Evolutionary conservation across 2,329 filamentous ascomycete species (phyloP).

Genomic region (Cryphonectria carpinicola): DNA sequence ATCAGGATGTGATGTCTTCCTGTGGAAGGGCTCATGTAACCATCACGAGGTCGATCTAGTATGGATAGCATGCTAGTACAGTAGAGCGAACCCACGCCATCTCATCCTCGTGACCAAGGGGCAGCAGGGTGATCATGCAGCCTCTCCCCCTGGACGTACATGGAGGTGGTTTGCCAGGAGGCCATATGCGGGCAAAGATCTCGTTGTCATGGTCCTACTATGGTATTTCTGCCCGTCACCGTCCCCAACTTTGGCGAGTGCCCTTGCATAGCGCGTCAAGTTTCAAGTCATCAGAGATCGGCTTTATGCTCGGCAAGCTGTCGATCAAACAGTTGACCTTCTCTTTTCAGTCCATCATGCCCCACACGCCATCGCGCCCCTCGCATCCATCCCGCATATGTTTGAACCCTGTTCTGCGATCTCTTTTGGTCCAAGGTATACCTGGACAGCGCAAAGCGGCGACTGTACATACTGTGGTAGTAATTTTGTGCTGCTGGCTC

Average conservation of each 20-base stretch:
- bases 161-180: background rate
- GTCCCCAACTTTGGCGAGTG: background rate
- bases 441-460: background rate
- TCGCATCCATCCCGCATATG: constrained; percentile 1
- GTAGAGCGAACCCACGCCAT: background rate
- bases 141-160: background rate
- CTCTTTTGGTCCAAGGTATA: constrained; percentile 1
- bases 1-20: background rate
- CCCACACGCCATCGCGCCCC: constrained; percentile 18
- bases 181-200: background rate
- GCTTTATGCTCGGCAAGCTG: constrained; percentile 26
- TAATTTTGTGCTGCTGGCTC: background rate
- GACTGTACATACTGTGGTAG: background rate
- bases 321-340: constrained; percentile 27
- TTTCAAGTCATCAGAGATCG: constrained; percentile 27
- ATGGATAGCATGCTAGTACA: background rate
- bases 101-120: constrained; percentile 13
- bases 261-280: constrained; percentile 29
- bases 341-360: constrained; percentile 21
- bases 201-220: background rate
- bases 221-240: background rate
- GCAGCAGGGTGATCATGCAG: constrained; percentile 30
- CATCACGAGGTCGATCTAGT: background rate
- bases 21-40: constrained; percentile 1
- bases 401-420: constrained; percentile 8